A percentile compares a stretch with the other conserved stretches of the same genome.
These are phyloP conservation scores for Aplosporella prunicola DNA, from an alignment of 2,329 filamentous ascomycete species.

Conservation along the genomic window DNA sequence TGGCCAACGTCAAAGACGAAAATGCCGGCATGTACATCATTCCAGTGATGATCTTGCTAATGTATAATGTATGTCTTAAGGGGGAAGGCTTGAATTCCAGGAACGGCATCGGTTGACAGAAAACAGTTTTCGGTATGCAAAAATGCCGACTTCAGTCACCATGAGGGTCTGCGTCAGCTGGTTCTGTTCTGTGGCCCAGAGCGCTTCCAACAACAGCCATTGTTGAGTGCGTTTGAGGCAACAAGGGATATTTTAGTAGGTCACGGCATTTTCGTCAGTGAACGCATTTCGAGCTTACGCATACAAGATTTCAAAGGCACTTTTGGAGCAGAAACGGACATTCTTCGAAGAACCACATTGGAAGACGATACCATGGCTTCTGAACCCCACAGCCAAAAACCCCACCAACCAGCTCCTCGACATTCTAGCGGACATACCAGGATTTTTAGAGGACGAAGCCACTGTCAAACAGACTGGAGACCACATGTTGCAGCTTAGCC, in stretches of 20 bases:
- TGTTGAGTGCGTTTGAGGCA: conserved; percentile 12
- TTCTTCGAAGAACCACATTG: conserved; percentile 11
- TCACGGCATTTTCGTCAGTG: neutral
- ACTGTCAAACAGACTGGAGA: conserved; percentile 5
- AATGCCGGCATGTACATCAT: conserved; percentile 11
- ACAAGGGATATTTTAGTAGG: conserved; percentile 10
- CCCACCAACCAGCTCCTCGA: conserved; percentile 11
- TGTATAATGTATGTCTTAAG: conserved; percentile 11
- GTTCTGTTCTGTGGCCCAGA: conserved; percentile 10
- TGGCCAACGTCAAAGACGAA: conserved; percentile 9
- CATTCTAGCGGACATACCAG: conserved; percentile 12
- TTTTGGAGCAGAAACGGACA: conserved; percentile 11
- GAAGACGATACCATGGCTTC: conserved; percentile 12
- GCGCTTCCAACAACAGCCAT: conserved; percentile 9
- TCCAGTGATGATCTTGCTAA: conserved; percentile 13
- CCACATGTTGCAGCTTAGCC: neutral
- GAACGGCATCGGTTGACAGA: too few relatives aligned
- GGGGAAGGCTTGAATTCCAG: too few relatives aligned
- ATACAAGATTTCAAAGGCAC: conserved; percentile 9
- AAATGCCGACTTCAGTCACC: conserved; percentile 8
- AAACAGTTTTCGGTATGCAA: conserved; percentile 10
- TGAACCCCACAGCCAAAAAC: conserved; percentile 8
- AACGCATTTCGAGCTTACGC: neutral
- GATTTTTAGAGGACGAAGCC: conserved; percentile 10
- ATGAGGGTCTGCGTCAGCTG: conserved; percentile 12